A percentile compares a stretch with the other conserved stretches of the same genome.
Conservation (phyloP, 2,329 filamentous ascomycete genomes). For the Colletotrichum tanaceti region DNA sequence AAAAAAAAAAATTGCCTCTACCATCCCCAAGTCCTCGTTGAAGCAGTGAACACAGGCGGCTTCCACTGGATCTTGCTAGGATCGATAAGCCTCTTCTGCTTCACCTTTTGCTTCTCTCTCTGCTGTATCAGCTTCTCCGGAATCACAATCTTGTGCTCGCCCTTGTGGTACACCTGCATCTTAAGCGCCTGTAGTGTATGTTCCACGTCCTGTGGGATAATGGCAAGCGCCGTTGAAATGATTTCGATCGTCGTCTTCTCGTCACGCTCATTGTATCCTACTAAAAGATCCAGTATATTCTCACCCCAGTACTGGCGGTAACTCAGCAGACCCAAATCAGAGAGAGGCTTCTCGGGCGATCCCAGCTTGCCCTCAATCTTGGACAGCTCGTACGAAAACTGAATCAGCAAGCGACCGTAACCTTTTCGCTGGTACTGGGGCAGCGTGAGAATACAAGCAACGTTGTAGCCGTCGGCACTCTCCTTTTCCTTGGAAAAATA, state of each 20-base stretch:
- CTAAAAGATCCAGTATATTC: constrained; percentile 87
- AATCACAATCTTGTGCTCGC: constrained; percentile 94
- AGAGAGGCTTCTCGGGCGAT: constrained; percentile 95
- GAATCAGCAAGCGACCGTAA: constrained; percentile 91
- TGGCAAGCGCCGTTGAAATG: constrained; percentile 81
- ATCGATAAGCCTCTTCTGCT: constrained; percentile 81
- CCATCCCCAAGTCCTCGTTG: constrained; percentile 95
- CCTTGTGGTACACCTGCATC: constrained; percentile 96
- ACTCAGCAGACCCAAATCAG: constrained; percentile 89
- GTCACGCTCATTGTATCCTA: constrained; percentile 75
- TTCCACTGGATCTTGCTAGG: constrained; percentile 89
- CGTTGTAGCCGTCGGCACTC: constrained; percentile 95
- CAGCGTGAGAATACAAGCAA: constrained; percentile 96
- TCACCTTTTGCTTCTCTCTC: constrained; percentile 82
- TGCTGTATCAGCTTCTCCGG: constrained; percentile 85
- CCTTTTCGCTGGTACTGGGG: constrained; percentile 97
- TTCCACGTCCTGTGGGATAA: constrained; percentile 98
- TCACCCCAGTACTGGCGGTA: constrained; percentile 99
- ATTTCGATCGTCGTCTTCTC: constrained; percentile 87
- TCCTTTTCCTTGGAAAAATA: constrained; percentile 99
- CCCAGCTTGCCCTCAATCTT: constrained; percentile 96
- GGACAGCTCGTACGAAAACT: constrained; percentile 96
- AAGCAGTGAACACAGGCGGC: constrained; percentile 92
- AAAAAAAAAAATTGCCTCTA: constrained; percentile 53
- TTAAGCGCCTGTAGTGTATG: constrained; percentile 93